phyloP scores from a whole-genome alignment of 2,329 filamentous ascomycete species.

The Harringtonia lauricola region DNA sequence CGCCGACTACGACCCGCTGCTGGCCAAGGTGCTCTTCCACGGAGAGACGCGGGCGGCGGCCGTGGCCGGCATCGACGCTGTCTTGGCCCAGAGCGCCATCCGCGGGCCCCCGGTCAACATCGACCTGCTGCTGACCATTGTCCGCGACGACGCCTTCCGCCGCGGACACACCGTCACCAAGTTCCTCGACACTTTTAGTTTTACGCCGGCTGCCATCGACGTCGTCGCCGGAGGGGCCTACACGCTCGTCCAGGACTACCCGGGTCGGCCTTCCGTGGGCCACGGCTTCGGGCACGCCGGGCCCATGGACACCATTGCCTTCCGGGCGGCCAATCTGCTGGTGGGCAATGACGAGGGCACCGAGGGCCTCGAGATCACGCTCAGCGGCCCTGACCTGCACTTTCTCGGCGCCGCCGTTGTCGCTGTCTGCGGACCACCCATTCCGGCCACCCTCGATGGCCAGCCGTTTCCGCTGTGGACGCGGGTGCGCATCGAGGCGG shows the following conservation, averaged over 20 bases:
- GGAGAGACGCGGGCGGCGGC: conserved; percentile 25
- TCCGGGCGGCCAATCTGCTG: conserved; percentile 46
- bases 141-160: conserved; percentile 32
- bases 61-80: conserved; percentile 27
- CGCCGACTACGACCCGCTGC: conserved; percentile 35
- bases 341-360: conserved; percentile 40
- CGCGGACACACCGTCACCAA: conserved; percentile 44
- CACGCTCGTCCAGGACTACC: conserved; percentile 29
- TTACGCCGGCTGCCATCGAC: conserved; percentile 38
- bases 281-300: conserved; percentile 48
- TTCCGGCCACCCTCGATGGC: conserved; percentile 40
- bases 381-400: conserved; percentile 45
- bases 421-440: conserved; percentile 43
- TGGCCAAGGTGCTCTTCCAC: conserved; percentile 49
- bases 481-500: conserved; percentile 28
- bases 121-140: conserved; percentile 39
- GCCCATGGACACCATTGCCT: conserved; percentile 50
- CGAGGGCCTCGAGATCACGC: conserved; percentile 48
- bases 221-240: conserved; percentile 9
- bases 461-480: conserved; percentile 41
- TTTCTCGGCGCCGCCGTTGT: conserved; percentile 44
- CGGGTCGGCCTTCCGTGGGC: conserved; percentile 42
- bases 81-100: neutral
- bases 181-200: conserved; percentile 40
- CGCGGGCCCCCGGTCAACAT: conserved; percentile 45